phyloP scores from a whole-genome alignment of 192 early-diverging fungal species.

The Obelidium mucronatum region DNA sequence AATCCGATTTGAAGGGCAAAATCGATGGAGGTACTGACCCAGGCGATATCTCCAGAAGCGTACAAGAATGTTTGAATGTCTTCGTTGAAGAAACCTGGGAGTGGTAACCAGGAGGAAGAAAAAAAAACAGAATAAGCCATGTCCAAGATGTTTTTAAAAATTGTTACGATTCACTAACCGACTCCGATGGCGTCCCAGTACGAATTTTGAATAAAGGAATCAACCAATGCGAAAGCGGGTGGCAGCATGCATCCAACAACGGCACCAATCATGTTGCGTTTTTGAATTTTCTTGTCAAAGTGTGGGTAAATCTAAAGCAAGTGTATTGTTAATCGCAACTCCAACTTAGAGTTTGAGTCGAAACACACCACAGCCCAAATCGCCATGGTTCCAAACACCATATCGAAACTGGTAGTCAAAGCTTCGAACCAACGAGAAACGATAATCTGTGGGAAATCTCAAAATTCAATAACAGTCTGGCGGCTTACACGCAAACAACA shows the following conservation, averaged over 20 bases:
- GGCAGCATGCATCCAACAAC: not conserved
- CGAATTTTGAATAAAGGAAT: slow-evolving; percentile 6
- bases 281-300: not conserved
- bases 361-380: not conserved
- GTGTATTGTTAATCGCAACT: too few species aligned
- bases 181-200: not conserved
- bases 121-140: too few species aligned
- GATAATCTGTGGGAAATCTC: not conserved
- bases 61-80: too few species aligned
- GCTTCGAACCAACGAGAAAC: slow-evolving; percentile 1
- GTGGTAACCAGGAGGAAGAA: too few species aligned
- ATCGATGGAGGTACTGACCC: not conserved
- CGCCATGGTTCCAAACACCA: not conserved
- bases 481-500: too few species aligned
- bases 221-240: not conserved
- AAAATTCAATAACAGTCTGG: too few species aligned
- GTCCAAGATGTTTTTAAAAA: too few species aligned
- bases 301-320: not conserved
- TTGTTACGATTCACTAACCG: not conserved
- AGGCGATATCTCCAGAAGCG: not conserved
- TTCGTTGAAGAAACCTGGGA: too few species aligned
- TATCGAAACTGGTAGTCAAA: not conserved
- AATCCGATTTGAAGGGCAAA: slow-evolving; percentile 7
- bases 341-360: too few species aligned
- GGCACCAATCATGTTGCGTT: not conserved